Evolutionary conservation across 805 yeast genomes (phyloP).

Genomic region (Yarrowia deformans): DNA sequence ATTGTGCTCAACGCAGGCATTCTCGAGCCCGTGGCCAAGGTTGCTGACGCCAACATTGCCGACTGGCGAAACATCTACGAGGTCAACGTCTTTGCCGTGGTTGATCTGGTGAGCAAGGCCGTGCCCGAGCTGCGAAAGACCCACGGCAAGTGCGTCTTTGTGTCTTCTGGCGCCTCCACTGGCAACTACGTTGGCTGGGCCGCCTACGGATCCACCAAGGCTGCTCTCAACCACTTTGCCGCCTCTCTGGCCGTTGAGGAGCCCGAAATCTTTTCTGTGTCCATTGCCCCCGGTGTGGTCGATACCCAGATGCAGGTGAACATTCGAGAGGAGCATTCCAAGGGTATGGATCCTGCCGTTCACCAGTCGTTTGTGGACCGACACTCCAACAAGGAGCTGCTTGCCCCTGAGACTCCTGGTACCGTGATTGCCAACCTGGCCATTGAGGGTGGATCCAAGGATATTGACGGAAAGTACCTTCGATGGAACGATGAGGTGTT

Average conservation of each 20-base stretch:
- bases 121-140: conserved; percentile 65
- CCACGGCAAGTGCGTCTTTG: conserved; percentile 74
- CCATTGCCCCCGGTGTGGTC: conserved; percentile 95
- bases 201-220: conserved; percentile 91
- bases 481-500: conserved; percentile 55
- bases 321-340: conserved; percentile 69
- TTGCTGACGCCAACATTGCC: conserved; percentile 59
- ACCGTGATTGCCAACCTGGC: conserved; percentile 71
- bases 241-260: conserved; percentile 73
- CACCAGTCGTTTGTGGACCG: conserved; percentile 69
- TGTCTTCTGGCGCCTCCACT: conserved; percentile 87
- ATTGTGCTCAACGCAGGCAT: conserved; percentile 76
- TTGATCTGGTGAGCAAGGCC: conserved; percentile 60
- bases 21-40: conserved; percentile 73
- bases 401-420: conserved; percentile 78
- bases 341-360: conserved; percentile 66
- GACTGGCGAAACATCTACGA: conserved; percentile 73
- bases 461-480: conserved; percentile 70
- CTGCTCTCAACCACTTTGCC: conserved; percentile 84
- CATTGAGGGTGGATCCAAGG: conserved; percentile 61
- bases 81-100: conserved; percentile 78
- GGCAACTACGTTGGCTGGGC: conserved; percentile 79
- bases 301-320: conserved; percentile 87
- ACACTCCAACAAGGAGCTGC: conserved; percentile 62
- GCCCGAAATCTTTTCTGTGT: conserved; percentile 61